A percentile compares a stretch with the other conserved stretches of the same genome.
phyloP scores from a whole-genome alignment of 1,139 yeast genomes.

The Blastobotrys serpentis region DNA sequence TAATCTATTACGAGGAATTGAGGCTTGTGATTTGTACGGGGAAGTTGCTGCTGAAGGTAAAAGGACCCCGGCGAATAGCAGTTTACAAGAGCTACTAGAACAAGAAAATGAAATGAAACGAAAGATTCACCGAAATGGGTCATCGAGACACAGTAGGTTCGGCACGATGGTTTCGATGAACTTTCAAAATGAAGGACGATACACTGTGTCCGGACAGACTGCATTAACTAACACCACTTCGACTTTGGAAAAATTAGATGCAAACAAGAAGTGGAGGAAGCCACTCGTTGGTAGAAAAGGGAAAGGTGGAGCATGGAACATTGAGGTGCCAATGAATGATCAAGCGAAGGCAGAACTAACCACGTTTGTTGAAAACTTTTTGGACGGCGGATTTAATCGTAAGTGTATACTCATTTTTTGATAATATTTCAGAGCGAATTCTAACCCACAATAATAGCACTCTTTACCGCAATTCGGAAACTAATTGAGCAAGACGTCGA shows the following conservation, averaged over 20 bases:
- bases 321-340: conserved; percentile 35
- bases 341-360: conserved; percentile 42
- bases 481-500: conserved; percentile 48
- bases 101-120: conserved; percentile 58
- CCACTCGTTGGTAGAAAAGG: conserved; percentile 33
- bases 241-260: conserved; percentile 61
- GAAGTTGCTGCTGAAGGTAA: conserved; percentile 1
- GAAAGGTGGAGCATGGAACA: conserved; percentile 31
- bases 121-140: conserved; percentile 39
- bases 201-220: conserved; percentile 77
- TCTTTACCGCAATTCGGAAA: conserved; percentile 54
- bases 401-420: background rate
- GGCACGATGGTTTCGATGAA: conserved; percentile 80
- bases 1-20: conserved; percentile 58
- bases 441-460: conserved; percentile 26
- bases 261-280: conserved; percentile 64
- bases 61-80: conserved; percentile 3
- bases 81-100: conserved; percentile 44
- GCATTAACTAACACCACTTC: conserved; percentile 51
- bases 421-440: background rate
- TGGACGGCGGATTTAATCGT: conserved; percentile 73
- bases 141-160: conserved; percentile 83
- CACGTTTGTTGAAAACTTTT: conserved; percentile 55
- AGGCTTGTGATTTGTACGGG: conserved; percentile 38
- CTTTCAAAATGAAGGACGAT: conserved; percentile 53